Base-by-base conservation (phyloP, 805 yeast species). In the Yarrowia sp. region DNA sequence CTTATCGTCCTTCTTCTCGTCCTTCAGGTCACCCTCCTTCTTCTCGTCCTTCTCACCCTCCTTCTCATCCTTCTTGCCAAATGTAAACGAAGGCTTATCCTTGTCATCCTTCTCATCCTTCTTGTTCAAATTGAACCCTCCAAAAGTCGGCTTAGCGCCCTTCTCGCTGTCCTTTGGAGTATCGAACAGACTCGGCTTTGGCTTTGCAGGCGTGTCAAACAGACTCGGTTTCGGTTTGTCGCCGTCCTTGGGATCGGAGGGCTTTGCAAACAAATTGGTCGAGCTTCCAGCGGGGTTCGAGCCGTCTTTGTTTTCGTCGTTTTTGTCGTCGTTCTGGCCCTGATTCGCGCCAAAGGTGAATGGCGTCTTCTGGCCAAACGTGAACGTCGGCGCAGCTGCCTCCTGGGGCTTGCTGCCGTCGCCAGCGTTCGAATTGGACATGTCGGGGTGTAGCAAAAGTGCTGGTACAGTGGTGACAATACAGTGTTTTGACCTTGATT, bases 371-470 rank as follows among this genome's bases (percentile, higher is more conserved):
- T 24, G 46, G 10, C 61, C 61, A 30, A 55, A 55, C 19, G 61
- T n/a, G 13, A 55, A 55, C 19, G 20, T 9, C 15, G 61, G 20
- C 15, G 58, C 43, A 3, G 58, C 20, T 8, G 14, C 43, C n/a
- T 20, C 6, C 14, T 14, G 43, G 17, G 58, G 19, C 58, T 19
- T 6, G 5, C 43, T 17, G 7, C 20, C 44, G 58, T 36, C 58
- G 7, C 30, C 61, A 15, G 20, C 19, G 46, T 40, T 55, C 61
- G 46, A 55, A 55, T 55, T 40, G 46, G 46, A 55, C 61, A 55
- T 55, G 36, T 39, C 58, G 34, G 58, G n/a, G 13, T 49, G 30
- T 50, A 30, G 6, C 10, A 12, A 17, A n/a, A 8, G 40, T 15
- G 39, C 9, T 24, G 30, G 30, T 24, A 24, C 30, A 24, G 30